phyloP scores from a whole-genome alignment of 306 rosid genomes.

The Oxytropis ochrocephala region DNA sequence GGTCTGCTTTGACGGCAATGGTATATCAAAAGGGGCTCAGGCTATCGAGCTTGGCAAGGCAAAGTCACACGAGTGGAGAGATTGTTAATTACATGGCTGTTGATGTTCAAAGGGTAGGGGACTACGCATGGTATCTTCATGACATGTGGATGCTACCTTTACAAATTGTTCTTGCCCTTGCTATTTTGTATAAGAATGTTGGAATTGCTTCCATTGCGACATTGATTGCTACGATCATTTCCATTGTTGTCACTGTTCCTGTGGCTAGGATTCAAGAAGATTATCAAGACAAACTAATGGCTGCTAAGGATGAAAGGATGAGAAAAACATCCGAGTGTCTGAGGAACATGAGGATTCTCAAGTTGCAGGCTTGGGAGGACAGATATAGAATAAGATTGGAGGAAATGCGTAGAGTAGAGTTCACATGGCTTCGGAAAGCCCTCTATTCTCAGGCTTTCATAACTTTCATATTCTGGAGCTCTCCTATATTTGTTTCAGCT shows the following conservation, averaged over 20 bases:
- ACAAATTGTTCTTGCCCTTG: slow-evolving; percentile 91
- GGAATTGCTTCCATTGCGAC: slow-evolving; percentile 94
- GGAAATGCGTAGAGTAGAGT: slow-evolving; percentile 94
- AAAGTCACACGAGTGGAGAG: slow-evolving; percentile 96
- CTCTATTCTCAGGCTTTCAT: slow-evolving; percentile 97
- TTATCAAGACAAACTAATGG: slow-evolving; percentile 92
- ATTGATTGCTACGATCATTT: slow-evolving; percentile 81
- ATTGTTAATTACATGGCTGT: slow-evolving; percentile 97
- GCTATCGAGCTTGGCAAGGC: slow-evolving; percentile 86
- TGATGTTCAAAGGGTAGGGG: slow-evolving; percentile 96
- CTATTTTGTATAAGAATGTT: slow-evolving; percentile 91
- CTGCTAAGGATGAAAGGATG: slow-evolving; percentile 99
- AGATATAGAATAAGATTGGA: slow-evolving; percentile 68
- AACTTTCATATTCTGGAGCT: slow-evolving; percentile 99
- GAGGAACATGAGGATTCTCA: slow-evolving; percentile 95
- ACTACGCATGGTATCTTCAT: slow-evolving; percentile 95
- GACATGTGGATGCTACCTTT: slow-evolving; percentile 99
- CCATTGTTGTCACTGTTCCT: slow-evolving; percentile 77
- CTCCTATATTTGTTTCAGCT: slow-evolving; percentile 96
- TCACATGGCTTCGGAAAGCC: slow-evolving; percentile 89
- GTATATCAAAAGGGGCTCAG: slow-evolving; percentile 88
- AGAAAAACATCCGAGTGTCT: slow-evolving; percentile 93
- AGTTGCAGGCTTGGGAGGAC: slow-evolving; percentile 99
- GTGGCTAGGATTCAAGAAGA: slow-evolving; percentile 82
- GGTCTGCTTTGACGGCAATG: slow-evolving; percentile 95